These are phyloP conservation scores for Pythium pyrilobum DNA, from an alignment of 352 stramenopile species.

Conservation along the genomic window DNA sequence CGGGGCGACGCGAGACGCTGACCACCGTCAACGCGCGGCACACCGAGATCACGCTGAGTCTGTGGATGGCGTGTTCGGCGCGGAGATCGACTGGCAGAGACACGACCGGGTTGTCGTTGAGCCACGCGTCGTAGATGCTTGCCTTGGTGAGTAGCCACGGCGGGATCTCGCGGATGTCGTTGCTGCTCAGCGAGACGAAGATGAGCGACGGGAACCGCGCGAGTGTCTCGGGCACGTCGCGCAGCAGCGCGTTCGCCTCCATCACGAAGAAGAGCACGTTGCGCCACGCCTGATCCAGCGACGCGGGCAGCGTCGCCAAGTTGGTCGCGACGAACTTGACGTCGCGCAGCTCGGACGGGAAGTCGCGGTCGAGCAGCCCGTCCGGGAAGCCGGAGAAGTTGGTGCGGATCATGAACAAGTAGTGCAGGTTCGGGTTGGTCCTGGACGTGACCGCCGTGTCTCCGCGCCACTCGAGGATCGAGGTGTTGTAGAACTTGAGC, in stretches of 20 bases:
- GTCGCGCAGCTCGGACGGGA: background rate
- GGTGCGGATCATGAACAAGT: background rate
- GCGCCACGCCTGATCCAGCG: background rate
- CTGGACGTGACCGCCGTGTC: background rate
- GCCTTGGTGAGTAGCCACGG: background rate
- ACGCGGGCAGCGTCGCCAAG: background rate
- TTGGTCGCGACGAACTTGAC: constrained; percentile 2
- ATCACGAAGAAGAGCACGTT: background rate
- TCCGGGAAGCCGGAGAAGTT: background rate
- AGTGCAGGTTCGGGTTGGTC: background rate
- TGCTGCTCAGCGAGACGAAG: background rate
- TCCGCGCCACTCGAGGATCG: background rate
- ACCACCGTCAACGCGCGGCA: too few relatives aligned
- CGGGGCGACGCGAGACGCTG: too few relatives aligned
- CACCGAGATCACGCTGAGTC: too few relatives aligned
- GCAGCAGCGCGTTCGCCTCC: background rate
- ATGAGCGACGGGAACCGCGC: background rate
- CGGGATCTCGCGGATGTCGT: background rate
- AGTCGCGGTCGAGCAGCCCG: background rate
- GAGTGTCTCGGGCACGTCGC: background rate
- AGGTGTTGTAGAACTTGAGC: constrained; percentile 12
- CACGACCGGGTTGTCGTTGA: too few relatives aligned
- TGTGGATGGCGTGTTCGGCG: too few relatives aligned
- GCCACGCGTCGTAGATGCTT: too few relatives aligned
- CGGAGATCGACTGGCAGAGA: too few relatives aligned